A percentile compares a stretch with the other conserved stretches of the same genome.
These are phyloP conservation scores for Claviceps capensis DNA, from an alignment of 2,329 filamentous ascomycete species.

Conservation along the genomic window DNA sequence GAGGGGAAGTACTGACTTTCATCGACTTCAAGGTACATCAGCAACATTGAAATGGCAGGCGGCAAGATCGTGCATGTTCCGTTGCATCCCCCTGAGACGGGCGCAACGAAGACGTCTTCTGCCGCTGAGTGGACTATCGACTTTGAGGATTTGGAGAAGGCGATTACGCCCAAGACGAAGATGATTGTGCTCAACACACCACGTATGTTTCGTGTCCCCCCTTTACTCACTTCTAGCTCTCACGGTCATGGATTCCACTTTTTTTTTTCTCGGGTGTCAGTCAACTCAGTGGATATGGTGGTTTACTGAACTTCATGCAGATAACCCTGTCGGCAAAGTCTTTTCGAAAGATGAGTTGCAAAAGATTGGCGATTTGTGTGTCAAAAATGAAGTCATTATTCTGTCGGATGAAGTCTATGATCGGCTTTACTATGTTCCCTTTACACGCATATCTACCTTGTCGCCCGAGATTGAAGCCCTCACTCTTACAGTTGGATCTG, in stretches of 20 bases:
- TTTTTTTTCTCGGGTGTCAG: neutral
- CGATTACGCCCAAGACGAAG: constrained; percentile 76
- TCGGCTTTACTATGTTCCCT: constrained; percentile 85
- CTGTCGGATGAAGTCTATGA: constrained; percentile 92
- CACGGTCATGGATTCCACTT: no score
- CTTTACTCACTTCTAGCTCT: neutral
- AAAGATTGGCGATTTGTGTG: constrained; percentile 73
- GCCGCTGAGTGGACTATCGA: constrained; percentile 82
- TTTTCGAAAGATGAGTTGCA: constrained; percentile 74
- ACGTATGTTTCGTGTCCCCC: constrained; percentile 20
- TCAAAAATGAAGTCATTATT: constrained; percentile 89
- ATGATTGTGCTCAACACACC: constrained; percentile 90
- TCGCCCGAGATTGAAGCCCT: constrained; percentile 79
- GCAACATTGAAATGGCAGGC: constrained; percentile 96
- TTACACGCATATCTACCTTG: constrained; percentile 81
- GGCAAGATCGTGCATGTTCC: constrained; percentile 92
- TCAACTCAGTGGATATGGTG: neutral
- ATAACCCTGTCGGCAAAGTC: constrained; percentile 96
- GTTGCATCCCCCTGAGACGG: constrained; percentile 75
- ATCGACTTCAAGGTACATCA: constrained; percentile 45
- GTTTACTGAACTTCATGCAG: constrained; percentile 20
- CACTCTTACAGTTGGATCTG: constrained; percentile 87
- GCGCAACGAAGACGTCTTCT: constrained; percentile 65
- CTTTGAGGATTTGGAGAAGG: constrained; percentile 65
- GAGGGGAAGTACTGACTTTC: neutral